Evolutionary conservation across 2,329 filamentous ascomycete species (phyloP).

Genomic region (Venturia asperata): DNA sequence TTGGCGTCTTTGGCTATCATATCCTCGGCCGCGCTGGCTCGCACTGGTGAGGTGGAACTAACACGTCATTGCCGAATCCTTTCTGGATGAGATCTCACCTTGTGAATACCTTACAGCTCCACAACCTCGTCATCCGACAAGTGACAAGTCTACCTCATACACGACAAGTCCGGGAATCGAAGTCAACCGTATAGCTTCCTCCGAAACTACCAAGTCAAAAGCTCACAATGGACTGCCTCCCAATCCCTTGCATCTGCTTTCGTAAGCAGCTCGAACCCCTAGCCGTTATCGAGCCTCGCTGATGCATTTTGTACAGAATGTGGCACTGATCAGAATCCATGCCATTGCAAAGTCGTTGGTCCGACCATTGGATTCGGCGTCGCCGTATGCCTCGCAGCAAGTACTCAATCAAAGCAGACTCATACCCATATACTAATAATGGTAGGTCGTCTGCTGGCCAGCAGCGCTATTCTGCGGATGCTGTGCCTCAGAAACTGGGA

Average conservation of each 20-base stretch:
- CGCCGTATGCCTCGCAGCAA: constrained; percentile 44
- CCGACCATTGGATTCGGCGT: constrained; percentile 47
- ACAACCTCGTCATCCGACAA: background rate
- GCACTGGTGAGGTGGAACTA: background rate
- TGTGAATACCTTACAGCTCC: background rate
- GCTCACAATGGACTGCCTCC: background rate
- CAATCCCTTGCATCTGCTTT: constrained; percentile 8
- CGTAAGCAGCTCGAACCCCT: background rate
- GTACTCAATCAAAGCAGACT: constrained; percentile 24
- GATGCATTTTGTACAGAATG: background rate
- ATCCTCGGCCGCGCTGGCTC: background rate
- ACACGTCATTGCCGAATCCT: constrained; percentile 8
- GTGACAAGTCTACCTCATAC: background rate
- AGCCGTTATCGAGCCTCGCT: background rate
- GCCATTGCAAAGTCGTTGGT: constrained; percentile 50
- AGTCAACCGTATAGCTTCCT: background rate
- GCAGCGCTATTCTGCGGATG: constrained; percentile 51
- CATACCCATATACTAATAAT: background rate
- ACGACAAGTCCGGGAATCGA: background rate
- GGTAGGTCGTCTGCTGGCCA: constrained; percentile 48
- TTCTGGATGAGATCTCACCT: background rate
- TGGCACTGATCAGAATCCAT: constrained; percentile 49
- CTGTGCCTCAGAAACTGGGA: constrained; percentile 47
- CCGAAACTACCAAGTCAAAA: background rate
- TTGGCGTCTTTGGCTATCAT: background rate